Evolutionary conservation across 768 basidiomycete genomes (phyloP).

Genomic region (Boletus reticulatus): DNA sequence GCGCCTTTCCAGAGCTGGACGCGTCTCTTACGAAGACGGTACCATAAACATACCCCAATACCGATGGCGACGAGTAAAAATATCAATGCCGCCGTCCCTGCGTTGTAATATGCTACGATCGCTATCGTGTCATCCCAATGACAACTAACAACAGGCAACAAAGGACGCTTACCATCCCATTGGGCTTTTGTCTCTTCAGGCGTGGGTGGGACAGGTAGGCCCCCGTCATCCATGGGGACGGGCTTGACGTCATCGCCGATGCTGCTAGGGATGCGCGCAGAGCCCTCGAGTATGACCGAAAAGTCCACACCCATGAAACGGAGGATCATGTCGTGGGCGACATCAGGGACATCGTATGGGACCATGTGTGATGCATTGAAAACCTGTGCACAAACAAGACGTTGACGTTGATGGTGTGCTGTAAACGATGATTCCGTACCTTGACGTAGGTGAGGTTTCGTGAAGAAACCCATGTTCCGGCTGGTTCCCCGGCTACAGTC

Average conservation of each 20-base stretch:
- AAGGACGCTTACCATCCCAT: slow-evolving; percentile 72
- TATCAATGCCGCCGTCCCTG: slow-evolving; percentile 84
- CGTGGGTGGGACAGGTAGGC: slow-evolving; percentile 40
- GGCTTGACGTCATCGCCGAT: slow-evolving; percentile 76
- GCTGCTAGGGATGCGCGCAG: slow-evolving; percentile 76
- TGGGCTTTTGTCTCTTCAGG: slow-evolving; percentile 80
- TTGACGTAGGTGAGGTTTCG: slow-evolving; percentile 93
- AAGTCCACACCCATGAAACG: slow-evolving; percentile 96
- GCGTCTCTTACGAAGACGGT: slow-evolving; percentile 40
- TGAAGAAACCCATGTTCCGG: slow-evolving; percentile 88
- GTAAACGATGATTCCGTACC: slow-evolving; percentile 36
- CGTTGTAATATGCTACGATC: slow-evolving; percentile 87
- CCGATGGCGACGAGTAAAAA: slow-evolving; percentile 67
- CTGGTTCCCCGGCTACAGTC: slow-evolving; percentile 70
- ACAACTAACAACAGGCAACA: background rate
- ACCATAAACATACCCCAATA: slow-evolving; percentile 80
- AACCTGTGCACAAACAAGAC: slow-evolving; percentile 44
- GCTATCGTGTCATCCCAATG: slow-evolving; percentile 1
- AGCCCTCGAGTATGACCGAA: slow-evolving; percentile 72
- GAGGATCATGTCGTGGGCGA: slow-evolving; percentile 96
- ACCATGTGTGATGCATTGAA: slow-evolving; percentile 98
- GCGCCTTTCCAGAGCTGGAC: slow-evolving; percentile 22
- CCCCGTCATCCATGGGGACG: slow-evolving; percentile 47
- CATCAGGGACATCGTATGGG: slow-evolving; percentile 80
- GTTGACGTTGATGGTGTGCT: background rate